Conservation (phyloP, 1,284 basidiomycete species). For the Pseudozyma tsukubaensis region DNA sequence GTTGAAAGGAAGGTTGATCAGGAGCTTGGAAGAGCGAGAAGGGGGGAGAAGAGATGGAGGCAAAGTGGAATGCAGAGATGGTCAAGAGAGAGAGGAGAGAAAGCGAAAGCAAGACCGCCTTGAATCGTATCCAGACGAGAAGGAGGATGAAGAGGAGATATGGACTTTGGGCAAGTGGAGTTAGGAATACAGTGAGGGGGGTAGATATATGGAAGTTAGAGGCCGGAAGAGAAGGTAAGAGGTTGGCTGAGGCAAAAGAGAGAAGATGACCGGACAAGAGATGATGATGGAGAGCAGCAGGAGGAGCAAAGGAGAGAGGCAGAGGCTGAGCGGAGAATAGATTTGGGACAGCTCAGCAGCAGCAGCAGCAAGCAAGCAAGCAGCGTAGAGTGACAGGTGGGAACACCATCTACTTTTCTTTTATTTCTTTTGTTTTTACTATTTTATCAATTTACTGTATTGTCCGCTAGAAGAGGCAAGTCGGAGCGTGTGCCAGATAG, state of each 20-base stretch:
- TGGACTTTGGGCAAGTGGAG: background rate
- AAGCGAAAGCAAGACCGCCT: slow-evolving; percentile 12
- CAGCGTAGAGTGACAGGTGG: slow-evolving; percentile 30
- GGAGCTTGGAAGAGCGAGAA: background rate
- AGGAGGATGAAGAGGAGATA: slow-evolving; percentile 9
- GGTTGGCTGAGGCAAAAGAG: background rate
- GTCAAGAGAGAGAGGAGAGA: slow-evolving; percentile 2
- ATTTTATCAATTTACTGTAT: background rate
- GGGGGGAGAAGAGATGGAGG: slow-evolving; percentile 1
- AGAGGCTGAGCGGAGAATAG: background rate
- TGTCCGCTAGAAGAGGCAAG: no score
- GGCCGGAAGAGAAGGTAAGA: slow-evolving; percentile 6
- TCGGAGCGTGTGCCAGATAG: no score
- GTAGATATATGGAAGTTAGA: slow-evolving; percentile 29
- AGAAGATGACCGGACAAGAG: slow-evolving; percentile 9
- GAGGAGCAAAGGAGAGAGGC: background rate
- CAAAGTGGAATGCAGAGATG: slow-evolving; percentile 6
- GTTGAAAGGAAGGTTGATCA: background rate
- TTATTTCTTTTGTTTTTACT: background rate
- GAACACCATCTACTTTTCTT: slow-evolving; percentile 12
- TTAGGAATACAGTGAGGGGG: slow-evolving; percentile 9
- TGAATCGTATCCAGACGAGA: slow-evolving; percentile 49
- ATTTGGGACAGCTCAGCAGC: slow-evolving; percentile 5
- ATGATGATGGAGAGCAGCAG: slow-evolving; percentile 1
- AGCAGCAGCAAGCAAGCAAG: no score